Evolutionary conservation across 2,329 filamentous ascomycete species (phyloP).

Genomic region (Elsinoe necatrix): DNA sequence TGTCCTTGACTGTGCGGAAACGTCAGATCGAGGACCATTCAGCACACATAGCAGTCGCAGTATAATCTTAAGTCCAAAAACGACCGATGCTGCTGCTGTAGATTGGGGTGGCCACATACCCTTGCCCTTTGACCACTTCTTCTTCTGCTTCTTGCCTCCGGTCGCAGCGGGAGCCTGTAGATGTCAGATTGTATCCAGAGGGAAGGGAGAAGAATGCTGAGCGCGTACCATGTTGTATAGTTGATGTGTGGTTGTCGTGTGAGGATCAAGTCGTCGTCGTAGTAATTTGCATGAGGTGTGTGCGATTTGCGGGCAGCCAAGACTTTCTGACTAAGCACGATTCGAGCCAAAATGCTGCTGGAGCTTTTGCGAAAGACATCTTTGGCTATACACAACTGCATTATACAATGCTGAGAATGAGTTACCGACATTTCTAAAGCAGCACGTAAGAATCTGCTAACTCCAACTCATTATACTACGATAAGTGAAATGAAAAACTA

Average conservation of each 20-base stretch:
- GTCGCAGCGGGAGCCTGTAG: conserved; percentile 47
- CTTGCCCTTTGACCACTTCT: conserved; percentile 62
- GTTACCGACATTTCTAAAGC: too few relatives aligned
- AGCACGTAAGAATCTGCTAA: too few relatives aligned
- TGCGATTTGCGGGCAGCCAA: conserved; percentile 15
- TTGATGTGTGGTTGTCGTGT: conserved; percentile 26
- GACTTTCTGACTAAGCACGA: conserved; percentile 10
- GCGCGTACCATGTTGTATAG: conserved; percentile 37
- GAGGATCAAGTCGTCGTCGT: not conserved
- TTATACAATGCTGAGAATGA: too few relatives aligned
- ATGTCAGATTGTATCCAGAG: conserved; percentile 10
- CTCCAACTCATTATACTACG: too few relatives aligned
- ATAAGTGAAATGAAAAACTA: too few relatives aligned
- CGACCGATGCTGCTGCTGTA: not conserved
- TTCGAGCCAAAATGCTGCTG: not conserved
- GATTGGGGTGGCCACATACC: conserved; percentile 24
- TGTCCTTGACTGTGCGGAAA: conserved; percentile 83
- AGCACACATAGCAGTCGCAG: not conserved
- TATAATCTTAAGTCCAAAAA: not conserved
- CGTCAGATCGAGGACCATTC: not conserved
- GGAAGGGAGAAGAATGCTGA: not conserved
- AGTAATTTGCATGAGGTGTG: conserved; percentile 14
- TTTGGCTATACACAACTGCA: too few relatives aligned
- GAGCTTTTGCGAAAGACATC: too few relatives aligned
- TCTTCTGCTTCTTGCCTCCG: conserved; percentile 73